A percentile compares a stretch with the other conserved stretches of the same genome.
phyloP scores from a whole-genome alignment of 2,329 filamentous ascomycete genomes.

The Ceratocystis eucalypticola region DNA sequence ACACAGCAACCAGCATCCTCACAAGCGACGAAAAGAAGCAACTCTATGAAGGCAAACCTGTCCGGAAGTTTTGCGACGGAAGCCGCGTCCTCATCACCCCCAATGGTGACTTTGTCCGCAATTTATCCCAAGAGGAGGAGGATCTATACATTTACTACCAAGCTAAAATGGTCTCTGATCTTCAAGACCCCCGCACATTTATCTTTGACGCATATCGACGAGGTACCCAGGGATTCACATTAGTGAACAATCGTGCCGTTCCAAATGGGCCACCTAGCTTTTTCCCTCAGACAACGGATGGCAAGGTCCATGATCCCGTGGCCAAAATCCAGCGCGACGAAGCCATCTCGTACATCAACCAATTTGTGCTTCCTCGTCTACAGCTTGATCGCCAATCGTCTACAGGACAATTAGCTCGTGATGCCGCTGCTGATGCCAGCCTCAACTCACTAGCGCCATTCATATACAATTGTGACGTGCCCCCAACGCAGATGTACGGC shows the following conservation, averaged over 20 bases:
- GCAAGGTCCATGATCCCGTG: constrained; percentile 42
- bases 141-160: constrained; percentile 58
- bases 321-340: constrained; percentile 54
- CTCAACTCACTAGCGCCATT: constrained; percentile 42
- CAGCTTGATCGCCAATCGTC: background rate
- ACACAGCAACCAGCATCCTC: constrained; percentile 28
- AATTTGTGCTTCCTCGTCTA: constrained; percentile 46
- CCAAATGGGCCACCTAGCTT: constrained; percentile 50
- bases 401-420: background rate
- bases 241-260: constrained; percentile 51
- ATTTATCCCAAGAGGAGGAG: constrained; percentile 55
- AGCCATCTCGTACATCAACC: constrained; percentile 54
- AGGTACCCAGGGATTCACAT: constrained; percentile 38
- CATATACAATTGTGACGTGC: constrained; percentile 3
- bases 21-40: constrained; percentile 41
- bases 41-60: constrained; percentile 42
- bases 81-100: constrained; percentile 60
- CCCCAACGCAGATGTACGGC: background rate
- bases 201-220: constrained; percentile 32
- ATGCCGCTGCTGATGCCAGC: constrained; percentile 31
- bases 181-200: constrained; percentile 42
- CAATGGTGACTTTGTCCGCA: constrained; percentile 62
- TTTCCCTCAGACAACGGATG: constrained; percentile 38
- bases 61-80: constrained; percentile 45
- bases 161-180: constrained; percentile 37